Conservation (phyloP, 78 protist genomes). For the Blattamonas nauphoetae region DNA sequence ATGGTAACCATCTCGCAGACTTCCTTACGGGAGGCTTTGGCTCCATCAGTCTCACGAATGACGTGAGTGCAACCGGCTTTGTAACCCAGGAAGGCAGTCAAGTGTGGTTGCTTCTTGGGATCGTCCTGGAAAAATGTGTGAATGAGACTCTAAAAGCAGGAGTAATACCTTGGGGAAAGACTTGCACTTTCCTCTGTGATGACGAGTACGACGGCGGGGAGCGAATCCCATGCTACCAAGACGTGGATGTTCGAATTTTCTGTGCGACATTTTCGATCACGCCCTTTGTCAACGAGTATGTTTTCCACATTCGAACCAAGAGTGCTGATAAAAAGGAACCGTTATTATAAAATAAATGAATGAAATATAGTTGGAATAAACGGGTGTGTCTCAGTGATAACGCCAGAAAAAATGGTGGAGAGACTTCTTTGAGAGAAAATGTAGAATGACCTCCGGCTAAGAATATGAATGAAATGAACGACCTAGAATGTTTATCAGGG, state of each 20-base stretch:
- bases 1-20: constrained; percentile 97
- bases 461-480: too few species aligned
- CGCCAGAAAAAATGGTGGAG: too few species aligned
- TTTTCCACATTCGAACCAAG: too few species aligned
- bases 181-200: constrained; percentile 72
- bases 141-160: neutral
- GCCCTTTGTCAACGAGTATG: too few species aligned
- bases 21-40: constrained; percentile 89
- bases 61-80: constrained; percentile 99
- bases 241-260: constrained; percentile 92
- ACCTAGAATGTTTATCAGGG: too few species aligned
- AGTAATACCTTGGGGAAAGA: constrained; percentile 81
- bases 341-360: too few species aligned
- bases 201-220: constrained; percentile 91
- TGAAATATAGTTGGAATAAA: too few species aligned
- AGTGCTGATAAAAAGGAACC: too few species aligned
- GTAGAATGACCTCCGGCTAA: too few species aligned
- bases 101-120: constrained; percentile 73
- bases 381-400: too few species aligned
- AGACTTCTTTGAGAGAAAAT: too few species aligned
- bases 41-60: constrained; percentile 85
- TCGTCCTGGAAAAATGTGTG: constrained; percentile 60
- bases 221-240: constrained; percentile 97
- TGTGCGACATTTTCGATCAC: constrained; percentile 68
- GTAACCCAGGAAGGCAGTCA: constrained; percentile 97